These are phyloP conservation scores for Dactylellina leptospora DNA, from an alignment of 2,329 filamentous ascomycete species.

Conservation along the genomic window DNA sequence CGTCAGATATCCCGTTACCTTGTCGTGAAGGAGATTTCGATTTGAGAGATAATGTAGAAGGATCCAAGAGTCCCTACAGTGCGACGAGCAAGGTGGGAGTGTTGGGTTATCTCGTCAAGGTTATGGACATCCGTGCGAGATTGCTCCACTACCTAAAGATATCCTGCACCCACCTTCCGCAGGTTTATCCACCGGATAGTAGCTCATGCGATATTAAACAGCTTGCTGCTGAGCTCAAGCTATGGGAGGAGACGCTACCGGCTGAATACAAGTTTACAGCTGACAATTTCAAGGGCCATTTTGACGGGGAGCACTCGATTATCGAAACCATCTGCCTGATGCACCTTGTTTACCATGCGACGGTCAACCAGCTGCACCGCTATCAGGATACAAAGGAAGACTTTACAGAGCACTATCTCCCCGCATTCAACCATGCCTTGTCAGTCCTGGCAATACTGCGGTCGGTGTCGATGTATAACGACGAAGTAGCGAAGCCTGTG, in stretches of 20 bases:
- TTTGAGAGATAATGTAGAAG: conserved; percentile 24
- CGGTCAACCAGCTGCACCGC: conserved; percentile 45
- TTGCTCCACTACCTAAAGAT: conserved; percentile 45
- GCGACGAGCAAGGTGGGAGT: conserved; percentile 28
- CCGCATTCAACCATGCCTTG: conserved; percentile 43
- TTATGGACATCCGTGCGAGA: conserved; percentile 39
- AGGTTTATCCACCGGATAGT: conserved; percentile 35
- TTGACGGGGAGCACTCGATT: conserved; percentile 45
- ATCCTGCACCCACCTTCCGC: conserved; percentile 42
- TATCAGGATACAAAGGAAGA: conserved; percentile 47
- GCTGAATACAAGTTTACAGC: conserved; percentile 39
- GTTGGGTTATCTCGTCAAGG: conserved; percentile 45
- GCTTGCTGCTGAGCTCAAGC: conserved; percentile 33
- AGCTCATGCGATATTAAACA: conserved; percentile 38
- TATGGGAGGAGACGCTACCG: conserved; percentile 51
- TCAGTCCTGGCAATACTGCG: conserved; percentile 38
- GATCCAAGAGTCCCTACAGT: conserved; percentile 14
- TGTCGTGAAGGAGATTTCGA: conserved; percentile 45
- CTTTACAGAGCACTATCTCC: conserved; percentile 42
- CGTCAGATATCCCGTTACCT: conserved; percentile 48
- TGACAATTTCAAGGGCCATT: conserved; percentile 51
- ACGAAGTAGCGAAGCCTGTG: conserved; percentile 46
- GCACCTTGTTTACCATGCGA: conserved; percentile 44
- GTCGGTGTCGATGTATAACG: conserved; percentile 45
- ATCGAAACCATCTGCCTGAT: conserved; percentile 51